Base-by-base conservation (phyloP, 495 filamentous ascomycete genomes). In the Elasticomyces elasticus region DNA sequence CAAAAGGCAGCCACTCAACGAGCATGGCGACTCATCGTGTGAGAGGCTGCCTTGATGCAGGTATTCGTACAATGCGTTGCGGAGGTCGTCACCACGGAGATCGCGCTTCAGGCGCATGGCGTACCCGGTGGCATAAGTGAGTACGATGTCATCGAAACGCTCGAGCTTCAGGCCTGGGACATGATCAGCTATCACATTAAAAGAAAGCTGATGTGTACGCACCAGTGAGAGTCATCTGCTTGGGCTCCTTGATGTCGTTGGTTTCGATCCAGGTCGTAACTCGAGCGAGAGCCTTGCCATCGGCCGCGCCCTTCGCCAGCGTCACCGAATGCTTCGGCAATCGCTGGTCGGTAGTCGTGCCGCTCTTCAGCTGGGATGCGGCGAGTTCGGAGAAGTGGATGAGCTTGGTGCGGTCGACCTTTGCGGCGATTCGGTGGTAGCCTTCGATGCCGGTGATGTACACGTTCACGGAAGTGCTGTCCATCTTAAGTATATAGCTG, bases 31-130 rank as follows among this genome's bases (percentile, higher is more conserved):
- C 24, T 57, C 48, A 15, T 38, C 12, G 17, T 6, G 15, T 9
- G 37, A 24, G 5, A 57, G 25, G 11, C 37, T 10, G 17, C 26
- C 26, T 31, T 52, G 24, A 12, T 52, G 25, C 20, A 51, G 22
- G 48, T 57, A 57, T 1, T 28, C 54, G 48, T 51, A 44, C 35
- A 57, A 28, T 17, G 46, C 11, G 23, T 44, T 40, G 38, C 49
- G 54, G 9, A 52, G 2, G 4, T 52, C 37, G 41, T 57, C 40
- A 27, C 54, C 54, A 27, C 54, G 54, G n/a, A 23, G n/a, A 2
- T 45, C 35, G 10, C 46, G 33, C 11, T 51, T 48, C 40, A 57
- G 25, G 25, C 26, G 23, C 17, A 57, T 19, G 9, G 35, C 37
- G 46, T 52, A 13, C 2, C 33, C 11, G 23, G 54, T 38, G 5